Evolutionary conservation across 2,329 filamentous ascomycete species (phyloP), one percentile per base, ranked within the genome.

Genomic region (Phoma herbarum): DNA sequence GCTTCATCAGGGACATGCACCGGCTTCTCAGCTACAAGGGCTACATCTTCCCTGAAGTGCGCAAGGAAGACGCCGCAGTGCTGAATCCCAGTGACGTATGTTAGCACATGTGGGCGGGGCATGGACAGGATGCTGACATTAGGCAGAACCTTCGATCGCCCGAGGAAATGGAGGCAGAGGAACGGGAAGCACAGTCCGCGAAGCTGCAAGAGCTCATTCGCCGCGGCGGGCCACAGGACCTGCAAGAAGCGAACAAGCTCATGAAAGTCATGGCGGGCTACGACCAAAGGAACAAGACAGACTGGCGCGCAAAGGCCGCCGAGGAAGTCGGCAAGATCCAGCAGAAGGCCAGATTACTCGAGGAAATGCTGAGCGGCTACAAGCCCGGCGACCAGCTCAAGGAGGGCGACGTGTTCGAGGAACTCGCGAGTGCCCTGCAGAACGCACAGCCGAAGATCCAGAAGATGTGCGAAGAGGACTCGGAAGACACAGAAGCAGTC

Each of bases 261-360:
- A 99, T 99, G 95, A 99, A 99, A 80, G 86, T 99, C 66, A 98
- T 99, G 95, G 95, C 95, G 52, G 95, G 95, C 62, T 99, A 91
- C 78, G 95, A 99, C 77, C 97, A 92, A 58, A 85, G 93, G 68
- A 90, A 92, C 76, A 98, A 98, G 81, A 97, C 95, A 1, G 94
- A 99, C 80, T 99, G 97, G 79, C 89, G 95, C 64, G 95, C 95
- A 63, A 99, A 99, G 79, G 95, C 95, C 1, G 95, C 95, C 10
- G 93, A 97, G 75, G 95, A 99, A 63, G 92, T 99, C 8, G 86
- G 87, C 66, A 96, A 92, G 80, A 93, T 99, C 58, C 95, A 98
- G 77, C 93, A 97, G 75, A 99, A 99, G 78, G 95, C 95, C 3
- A 89, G 88, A 63, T 81, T 99, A 61, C 79, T 99, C 25, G 95